Evolutionary conservation across 495 filamentous ascomycete genomes (phyloP).

Genomic region (Aspergillus bridgeri): DNA sequence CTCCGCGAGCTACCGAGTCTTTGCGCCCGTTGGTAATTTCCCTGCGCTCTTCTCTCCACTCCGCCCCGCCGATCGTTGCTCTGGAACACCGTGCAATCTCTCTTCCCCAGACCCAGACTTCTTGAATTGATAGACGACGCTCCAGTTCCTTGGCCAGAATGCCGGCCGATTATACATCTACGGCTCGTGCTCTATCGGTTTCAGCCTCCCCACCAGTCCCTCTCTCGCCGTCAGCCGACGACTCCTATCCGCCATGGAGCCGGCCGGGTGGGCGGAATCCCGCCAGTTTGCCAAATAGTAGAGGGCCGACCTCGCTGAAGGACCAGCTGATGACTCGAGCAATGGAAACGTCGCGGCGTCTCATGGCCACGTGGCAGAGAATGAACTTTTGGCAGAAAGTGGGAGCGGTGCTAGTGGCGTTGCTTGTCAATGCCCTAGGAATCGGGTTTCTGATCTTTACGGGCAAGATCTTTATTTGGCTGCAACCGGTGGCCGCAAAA

Average conservation of each 20-base stretch:
- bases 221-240: conserved; percentile 26
- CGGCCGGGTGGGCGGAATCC: conserved; percentile 34
- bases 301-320: conserved; percentile 31
- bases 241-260: conserved; percentile 45
- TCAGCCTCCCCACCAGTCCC: conserved; percentile 50
- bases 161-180: conserved; percentile 59
- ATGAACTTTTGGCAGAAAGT: conserved; percentile 62
- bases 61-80: conserved; percentile 2
- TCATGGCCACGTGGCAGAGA: conserved; percentile 41
- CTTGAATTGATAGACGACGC: neutral
- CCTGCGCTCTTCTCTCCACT: conserved; percentile 2
- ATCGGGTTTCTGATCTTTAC: conserved; percentile 72
- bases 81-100: neutral
- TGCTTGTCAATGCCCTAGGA: conserved; percentile 48
- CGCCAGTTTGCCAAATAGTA: conserved; percentile 19
- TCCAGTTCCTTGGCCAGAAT: conserved; percentile 24
- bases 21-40: neutral
- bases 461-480: conserved; percentile 68
- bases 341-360: conserved; percentile 21
- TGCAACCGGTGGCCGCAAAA: conserved; percentile 64
- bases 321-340: conserved; percentile 45
- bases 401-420: conserved; percentile 48
- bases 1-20: neutral
- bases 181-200: conserved; percentile 62
- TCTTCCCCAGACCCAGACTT: neutral